Conservation (phyloP, 2,329 filamentous ascomycete genomes). For the Nemania bipapillata region DNA sequence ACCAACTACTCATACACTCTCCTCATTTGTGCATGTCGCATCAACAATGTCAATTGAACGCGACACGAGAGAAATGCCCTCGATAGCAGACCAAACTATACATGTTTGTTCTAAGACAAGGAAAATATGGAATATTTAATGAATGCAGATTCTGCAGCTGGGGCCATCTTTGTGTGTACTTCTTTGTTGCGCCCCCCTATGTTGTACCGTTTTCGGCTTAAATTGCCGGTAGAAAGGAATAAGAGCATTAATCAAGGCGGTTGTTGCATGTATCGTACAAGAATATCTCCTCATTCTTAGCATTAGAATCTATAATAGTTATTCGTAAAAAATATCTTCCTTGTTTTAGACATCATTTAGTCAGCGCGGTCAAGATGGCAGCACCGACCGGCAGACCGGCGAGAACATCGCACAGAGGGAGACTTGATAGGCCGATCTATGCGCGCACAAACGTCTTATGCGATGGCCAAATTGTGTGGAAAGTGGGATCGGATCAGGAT, state of each 20-base stretch:
- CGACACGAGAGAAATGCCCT: background rate
- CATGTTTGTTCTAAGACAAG: background rate
- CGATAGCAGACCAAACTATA: background rate
- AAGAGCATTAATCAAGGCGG: constrained; percentile 12
- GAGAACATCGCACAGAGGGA: constrained; percentile 15
- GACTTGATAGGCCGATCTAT: constrained; percentile 12
- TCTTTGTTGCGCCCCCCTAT: constrained; percentile 7
- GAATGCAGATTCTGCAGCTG: constrained; percentile 19
- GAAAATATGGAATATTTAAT: background rate
- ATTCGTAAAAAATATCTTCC: background rate
- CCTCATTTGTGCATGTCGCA: background rate
- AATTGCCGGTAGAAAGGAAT: background rate
- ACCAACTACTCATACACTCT: background rate
- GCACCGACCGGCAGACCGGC: constrained; percentile 4
- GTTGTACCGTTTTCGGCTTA: constrained; percentile 11
- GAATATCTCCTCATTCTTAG: background rate
- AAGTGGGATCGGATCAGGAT: constrained; percentile 23
- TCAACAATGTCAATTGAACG: background rate
- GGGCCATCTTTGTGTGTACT: constrained; percentile 11
- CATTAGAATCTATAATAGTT: background rate
- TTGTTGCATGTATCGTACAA: background rate
- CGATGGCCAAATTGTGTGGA: constrained; percentile 37
- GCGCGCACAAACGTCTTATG: constrained; percentile 38
- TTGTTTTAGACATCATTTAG: background rate
- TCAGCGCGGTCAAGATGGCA: constrained; percentile 17